Conservation (phyloP, 306 rosid species). For the Geum urbanum region DNA sequence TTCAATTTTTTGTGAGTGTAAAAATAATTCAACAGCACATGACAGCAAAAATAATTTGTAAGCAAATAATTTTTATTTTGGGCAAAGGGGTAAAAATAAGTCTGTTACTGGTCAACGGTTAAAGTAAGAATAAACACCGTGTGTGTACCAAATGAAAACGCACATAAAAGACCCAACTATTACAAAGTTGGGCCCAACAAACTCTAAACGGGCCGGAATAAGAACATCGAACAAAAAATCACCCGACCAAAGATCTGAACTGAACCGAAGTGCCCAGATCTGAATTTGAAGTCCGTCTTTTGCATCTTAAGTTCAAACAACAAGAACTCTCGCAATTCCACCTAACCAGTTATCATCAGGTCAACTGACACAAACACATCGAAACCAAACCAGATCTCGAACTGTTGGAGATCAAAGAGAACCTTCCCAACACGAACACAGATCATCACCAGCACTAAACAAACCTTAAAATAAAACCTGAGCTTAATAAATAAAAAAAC, state of each 20-base stretch:
- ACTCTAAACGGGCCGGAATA: slow-evolving; percentile 17
- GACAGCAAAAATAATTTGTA: not conserved
- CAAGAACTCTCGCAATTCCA: slow-evolving; percentile 5
- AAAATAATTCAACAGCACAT: not conserved
- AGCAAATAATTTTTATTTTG: not conserved
- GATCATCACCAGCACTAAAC: slow-evolving; percentile 17
- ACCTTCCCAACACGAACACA: slow-evolving; percentile 23
- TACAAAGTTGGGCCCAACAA: slow-evolving; percentile 31
- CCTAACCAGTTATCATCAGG: slow-evolving; percentile 21
- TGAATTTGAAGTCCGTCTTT: slow-evolving; percentile 16
- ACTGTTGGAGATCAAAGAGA: slow-evolving; percentile 19
- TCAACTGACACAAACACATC: slow-evolving; percentile 2
- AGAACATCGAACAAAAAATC: slow-evolving; percentile 7
- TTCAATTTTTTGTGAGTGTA: not conserved
- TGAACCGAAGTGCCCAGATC: slow-evolving; percentile 22
- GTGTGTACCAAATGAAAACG: not conserved
- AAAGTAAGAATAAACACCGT: not conserved
- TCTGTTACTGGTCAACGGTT: not conserved
- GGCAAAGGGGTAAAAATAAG: not conserved
- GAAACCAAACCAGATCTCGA: slow-evolving; percentile 18
- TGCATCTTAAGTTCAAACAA: slow-evolving; percentile 12
- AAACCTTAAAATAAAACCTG: not conserved
- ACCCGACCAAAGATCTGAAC: slow-evolving; percentile 9
- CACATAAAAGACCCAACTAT: not conserved
- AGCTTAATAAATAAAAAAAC: not conserved